Conservation (phyloP, 192 early-diverging fungal genomes). For the Linnemannia zychae region DNA sequence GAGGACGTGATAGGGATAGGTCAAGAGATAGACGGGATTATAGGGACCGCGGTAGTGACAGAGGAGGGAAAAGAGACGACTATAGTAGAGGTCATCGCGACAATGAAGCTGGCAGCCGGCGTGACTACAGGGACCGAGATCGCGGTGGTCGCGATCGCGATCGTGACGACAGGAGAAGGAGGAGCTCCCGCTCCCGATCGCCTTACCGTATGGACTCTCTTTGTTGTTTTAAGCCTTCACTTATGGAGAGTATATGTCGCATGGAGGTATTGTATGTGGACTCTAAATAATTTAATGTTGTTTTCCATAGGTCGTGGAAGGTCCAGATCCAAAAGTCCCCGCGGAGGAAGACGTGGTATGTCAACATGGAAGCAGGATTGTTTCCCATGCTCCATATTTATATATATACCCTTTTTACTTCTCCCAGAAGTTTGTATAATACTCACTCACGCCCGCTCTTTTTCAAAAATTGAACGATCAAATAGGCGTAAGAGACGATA, state of each 20-base stretch:
- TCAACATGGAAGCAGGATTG: too few relatives aligned
- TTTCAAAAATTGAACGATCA: background rate
- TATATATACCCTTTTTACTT: too few relatives aligned
- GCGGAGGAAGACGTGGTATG: constrained; percentile 17
- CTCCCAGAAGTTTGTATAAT: background rate
- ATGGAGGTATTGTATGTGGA: too few relatives aligned
- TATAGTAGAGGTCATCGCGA: constrained; percentile 8
- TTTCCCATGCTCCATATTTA: too few relatives aligned
- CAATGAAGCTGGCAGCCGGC: background rate
- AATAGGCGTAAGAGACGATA: constrained; percentile 10
- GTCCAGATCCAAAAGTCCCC: constrained; percentile 52
- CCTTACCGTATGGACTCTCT: constrained; percentile 26
- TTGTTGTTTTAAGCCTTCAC: background rate
- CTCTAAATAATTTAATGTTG: too few relatives aligned
- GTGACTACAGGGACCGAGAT: background rate
- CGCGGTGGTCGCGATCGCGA: constrained; percentile 9
- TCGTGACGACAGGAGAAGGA: constrained; percentile 13
- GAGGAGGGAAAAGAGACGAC: constrained; percentile 7
- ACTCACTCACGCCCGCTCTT: background rate
- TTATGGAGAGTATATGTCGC: background rate
- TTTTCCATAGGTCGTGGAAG: constrained; percentile 28
- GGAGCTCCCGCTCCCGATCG: constrained; percentile 37
- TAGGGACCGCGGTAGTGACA: constrained; percentile 19
- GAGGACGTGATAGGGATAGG: constrained; percentile 13
- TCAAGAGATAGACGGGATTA: constrained; percentile 31